These are phyloP conservation scores for Paramecium tetraurelia DNA, from an alignment of 73 alveolate genomes.

Conservation along the genomic window DNA sequence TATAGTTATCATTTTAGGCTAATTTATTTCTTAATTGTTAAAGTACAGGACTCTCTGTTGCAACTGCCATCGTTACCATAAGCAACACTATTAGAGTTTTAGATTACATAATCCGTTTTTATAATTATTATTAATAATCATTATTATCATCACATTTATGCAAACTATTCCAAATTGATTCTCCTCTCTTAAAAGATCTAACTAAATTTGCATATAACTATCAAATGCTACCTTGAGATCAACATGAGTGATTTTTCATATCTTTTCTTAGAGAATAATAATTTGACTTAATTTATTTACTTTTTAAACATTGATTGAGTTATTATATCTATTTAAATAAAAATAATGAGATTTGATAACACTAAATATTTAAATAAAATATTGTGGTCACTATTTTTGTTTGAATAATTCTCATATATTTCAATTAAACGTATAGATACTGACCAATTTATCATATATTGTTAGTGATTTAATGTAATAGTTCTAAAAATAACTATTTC, in stretches of 20 bases:
- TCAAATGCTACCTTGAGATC: not conserved
- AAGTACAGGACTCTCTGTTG: not conserved
- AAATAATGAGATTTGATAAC: too few species aligned
- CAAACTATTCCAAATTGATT: not conserved
- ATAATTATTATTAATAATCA: not conserved
- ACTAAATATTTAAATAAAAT: too few species aligned
- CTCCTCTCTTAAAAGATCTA: not conserved
- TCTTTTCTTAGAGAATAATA: too few species aligned
- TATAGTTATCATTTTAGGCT: not conserved
- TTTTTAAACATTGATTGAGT: too few species aligned
- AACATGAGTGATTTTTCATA: not conserved
- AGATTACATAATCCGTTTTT: constrained; percentile 35
- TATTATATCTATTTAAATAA: not conserved
- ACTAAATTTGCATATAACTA: not conserved
- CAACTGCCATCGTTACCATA: not conserved
- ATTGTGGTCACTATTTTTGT: too few species aligned
- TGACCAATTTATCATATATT: too few species aligned
- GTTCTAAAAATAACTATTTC: too few species aligned
- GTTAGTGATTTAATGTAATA: too few species aligned
- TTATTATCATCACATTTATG: not conserved
- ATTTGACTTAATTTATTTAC: not conserved
- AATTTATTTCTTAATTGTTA: constrained; percentile 27
- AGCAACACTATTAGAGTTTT: not conserved
- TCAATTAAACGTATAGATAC: too few species aligned
- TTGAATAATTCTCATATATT: too few species aligned